Base-by-base conservation (phyloP, 2,329 filamentous ascomycete genomes). In the Ophiostoma montium region DNA sequence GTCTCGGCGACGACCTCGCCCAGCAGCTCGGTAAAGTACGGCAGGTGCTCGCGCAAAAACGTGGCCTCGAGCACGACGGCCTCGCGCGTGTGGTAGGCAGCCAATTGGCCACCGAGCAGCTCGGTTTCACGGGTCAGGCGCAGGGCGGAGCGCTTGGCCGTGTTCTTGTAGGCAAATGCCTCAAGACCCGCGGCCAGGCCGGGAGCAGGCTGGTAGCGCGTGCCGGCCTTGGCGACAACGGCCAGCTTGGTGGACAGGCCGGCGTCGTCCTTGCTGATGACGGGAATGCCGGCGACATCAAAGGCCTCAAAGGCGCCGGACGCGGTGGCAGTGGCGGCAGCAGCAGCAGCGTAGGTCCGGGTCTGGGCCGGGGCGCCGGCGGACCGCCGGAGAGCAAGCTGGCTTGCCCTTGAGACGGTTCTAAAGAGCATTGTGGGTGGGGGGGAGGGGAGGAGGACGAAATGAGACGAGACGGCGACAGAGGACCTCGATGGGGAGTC, bases 131-230 rank as follows among this genome's bases (percentile, higher is more conserved):
- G 85, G 63, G 82, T 84, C 67, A 98, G 95, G 65, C 89, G 86
- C 62, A 98, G 74, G 52, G 86, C 86, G 57, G 89, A 92, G 67
- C 92, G 83, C 70, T 84, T 84, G 59, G 81, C 68, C 60, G 92
- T 98, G 74, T 83, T 88, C 84, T 94, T 94, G 80, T 95, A 98
- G 57, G 94, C 90, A 72, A 94, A 98, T 67, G 87, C 85, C 72
- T 92, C 85, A 57, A 98, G 77, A 52, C 84, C 90, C 63, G 89
- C 84, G 56, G 90, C 84, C 67, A 95, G 76, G 57, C 92, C 92
- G 55, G 92, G 92, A 58, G 85, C 75, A 56, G 86, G 78, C 74
- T 98, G 82, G 69, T 90, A 96, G 67, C 92, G 78, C 56, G 90
- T 94, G 62, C 92, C 92, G 55, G 88, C 92, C 75, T 94, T 95